Conservation (phyloP, 73 alveolate species). For the Uronychia binucleata region DNA sequence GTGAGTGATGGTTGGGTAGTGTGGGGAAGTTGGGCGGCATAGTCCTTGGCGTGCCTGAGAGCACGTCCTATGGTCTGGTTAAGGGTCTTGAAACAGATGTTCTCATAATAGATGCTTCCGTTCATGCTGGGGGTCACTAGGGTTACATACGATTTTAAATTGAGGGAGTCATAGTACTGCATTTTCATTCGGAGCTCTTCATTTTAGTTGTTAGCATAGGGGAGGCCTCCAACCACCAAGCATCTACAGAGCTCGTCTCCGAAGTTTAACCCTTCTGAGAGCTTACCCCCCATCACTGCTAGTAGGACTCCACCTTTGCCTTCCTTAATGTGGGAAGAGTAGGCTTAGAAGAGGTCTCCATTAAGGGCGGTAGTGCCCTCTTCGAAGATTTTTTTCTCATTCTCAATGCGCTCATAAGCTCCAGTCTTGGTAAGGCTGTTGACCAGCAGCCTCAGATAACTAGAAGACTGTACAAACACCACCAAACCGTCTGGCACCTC, state of each 20-base stretch:
- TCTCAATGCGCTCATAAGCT: constrained; percentile 12
- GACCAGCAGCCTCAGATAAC: constrained; percentile 63
- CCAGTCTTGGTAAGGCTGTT: constrained; percentile 43
- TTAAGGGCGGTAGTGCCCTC: constrained; percentile 53
- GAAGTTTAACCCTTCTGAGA: constrained; percentile 96
- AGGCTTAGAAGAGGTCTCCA: constrained; percentile 58
- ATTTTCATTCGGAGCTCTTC: constrained; percentile 85
- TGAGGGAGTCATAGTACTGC: constrained; percentile 51
- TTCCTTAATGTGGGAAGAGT: constrained; percentile 44
- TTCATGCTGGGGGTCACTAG: constrained; percentile 21
- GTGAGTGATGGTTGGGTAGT: constrained; percentile 59
- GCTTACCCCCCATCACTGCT: constrained; percentile 95
- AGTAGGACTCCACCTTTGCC: constrained; percentile 71
- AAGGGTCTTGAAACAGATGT: constrained; percentile 81
- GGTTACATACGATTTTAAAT: neutral
- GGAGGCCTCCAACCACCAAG: constrained; percentile 91
- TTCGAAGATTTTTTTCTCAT: constrained; percentile 55
- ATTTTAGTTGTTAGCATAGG: constrained; percentile 84
- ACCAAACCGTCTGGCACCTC: constrained; percentile 81
- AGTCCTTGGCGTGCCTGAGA: constrained; percentile 90
- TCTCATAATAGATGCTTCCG: constrained; percentile 92
- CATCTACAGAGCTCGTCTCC: constrained; percentile 90
- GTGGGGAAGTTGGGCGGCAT: no score
- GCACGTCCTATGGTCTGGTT: constrained; percentile 95
- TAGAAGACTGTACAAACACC: constrained; percentile 79